Percentiles rank a stretch among this genome's conserved stretches.
Conservation (phyloP, 139 green algal genomes). For the Chlorella sp. region DNA sequence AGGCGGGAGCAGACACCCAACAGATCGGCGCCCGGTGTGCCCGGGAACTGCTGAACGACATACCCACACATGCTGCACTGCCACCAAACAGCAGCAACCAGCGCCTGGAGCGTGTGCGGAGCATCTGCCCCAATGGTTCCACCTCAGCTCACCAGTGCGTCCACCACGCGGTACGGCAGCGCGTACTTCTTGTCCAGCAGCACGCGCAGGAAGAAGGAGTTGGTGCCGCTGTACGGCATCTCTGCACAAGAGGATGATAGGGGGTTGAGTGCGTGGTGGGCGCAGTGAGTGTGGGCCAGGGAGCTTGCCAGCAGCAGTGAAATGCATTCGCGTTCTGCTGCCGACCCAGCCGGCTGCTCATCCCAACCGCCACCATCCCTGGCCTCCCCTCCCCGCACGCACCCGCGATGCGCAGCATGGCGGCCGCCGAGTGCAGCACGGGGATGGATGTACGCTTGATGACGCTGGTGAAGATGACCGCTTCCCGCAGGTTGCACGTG, state of each 20-base stretch:
- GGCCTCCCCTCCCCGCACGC: not conserved
- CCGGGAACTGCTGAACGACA: too few relatives aligned
- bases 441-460: constrained; percentile 89
- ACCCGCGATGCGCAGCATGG: constrained; percentile 87
- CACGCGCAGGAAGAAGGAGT: constrained; percentile 97
- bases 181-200: constrained; percentile 99
- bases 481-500: constrained; percentile 94
- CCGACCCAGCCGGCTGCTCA: not conserved
- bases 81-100: too few relatives aligned
- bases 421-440: constrained; percentile 92
- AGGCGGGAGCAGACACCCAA: too few relatives aligned
- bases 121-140: too few relatives aligned
- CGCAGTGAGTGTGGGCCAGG: too few relatives aligned
- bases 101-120: too few relatives aligned
- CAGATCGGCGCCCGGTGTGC: too few relatives aligned
- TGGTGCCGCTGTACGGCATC: constrained; percentile 95
- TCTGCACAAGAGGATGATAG: too few relatives aligned
- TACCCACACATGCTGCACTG: too few relatives aligned
- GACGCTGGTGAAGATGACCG: constrained; percentile 92
- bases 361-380: not conserved
- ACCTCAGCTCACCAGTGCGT: constrained; percentile 37
- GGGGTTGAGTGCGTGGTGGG: too few relatives aligned
- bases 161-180: constrained; percentile 89
- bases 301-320: too few relatives aligned
- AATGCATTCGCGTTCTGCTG: too few relatives aligned